These are phyloP conservation scores for Aspergillus fijiensis DNA, from an alignment of 2,329 filamentous ascomycete genomes.

Conservation along the genomic window DNA sequence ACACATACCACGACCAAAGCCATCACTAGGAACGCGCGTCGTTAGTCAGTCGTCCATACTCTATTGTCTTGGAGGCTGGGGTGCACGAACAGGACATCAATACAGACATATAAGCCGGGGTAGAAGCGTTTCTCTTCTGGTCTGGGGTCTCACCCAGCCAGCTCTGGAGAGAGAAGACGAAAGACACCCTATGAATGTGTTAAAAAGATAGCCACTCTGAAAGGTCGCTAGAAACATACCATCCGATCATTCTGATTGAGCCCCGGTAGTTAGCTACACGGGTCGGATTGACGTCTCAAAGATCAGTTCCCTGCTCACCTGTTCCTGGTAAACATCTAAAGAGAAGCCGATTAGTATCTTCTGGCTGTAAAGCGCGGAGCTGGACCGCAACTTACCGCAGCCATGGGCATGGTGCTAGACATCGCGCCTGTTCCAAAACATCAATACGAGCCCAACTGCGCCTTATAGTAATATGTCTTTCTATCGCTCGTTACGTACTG, in stretches of 20 bases:
- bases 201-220: constrained; percentile 9
- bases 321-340: constrained; percentile 82
- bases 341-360: constrained; percentile 19
- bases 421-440: constrained; percentile 51
- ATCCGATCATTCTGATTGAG: constrained; percentile 59
- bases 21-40: constrained; percentile 51
- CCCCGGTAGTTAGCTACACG: constrained; percentile 14
- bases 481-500: constrained; percentile 50
- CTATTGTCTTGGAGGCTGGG: neutral
- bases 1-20: constrained; percentile 53
- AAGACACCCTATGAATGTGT: constrained; percentile 41
- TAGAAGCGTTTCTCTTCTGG: constrained; percentile 60
- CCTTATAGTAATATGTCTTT: neutral
- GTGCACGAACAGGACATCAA: constrained; percentile 70
- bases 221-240: constrained; percentile 42
- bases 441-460: constrained; percentile 17
- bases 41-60: constrained; percentile 18
- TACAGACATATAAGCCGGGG: constrained; percentile 72
- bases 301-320: constrained; percentile 54
- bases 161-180: constrained; percentile 49
- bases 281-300: neutral
- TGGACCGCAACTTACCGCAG: constrained; percentile 59
- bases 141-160: constrained; percentile 52
- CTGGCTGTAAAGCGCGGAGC: constrained; percentile 8
- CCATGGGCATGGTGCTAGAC: constrained; percentile 86